A percentile compares a stretch with the other conserved stretches of the same genome.
These are phyloP conservation scores for Yarrowia bubula DNA, from an alignment of 805 yeast species.

Conservation along the genomic window DNA sequence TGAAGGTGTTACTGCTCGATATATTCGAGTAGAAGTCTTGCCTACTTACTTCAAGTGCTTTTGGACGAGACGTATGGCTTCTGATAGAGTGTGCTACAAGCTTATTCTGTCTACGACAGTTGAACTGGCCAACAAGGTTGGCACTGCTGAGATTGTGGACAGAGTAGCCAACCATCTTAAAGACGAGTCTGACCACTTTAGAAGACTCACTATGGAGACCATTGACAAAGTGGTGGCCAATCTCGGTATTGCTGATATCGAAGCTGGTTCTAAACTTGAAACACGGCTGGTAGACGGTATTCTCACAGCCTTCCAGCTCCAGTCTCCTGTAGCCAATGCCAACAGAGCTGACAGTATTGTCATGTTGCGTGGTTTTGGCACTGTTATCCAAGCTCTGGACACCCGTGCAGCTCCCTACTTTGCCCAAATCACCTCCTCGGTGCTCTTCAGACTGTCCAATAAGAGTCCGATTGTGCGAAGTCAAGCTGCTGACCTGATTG, in stretches of 20 bases:
- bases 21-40: constrained; percentile 51
- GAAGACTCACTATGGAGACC: constrained; percentile 76
- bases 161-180: constrained; percentile 58
- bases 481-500: constrained; percentile 77
- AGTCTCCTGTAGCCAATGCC: constrained; percentile 41
- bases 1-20: constrained; percentile 51
- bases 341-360: constrained; percentile 46
- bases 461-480: constrained; percentile 70
- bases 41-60: constrained; percentile 65
- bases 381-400: constrained; percentile 62
- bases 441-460: constrained; percentile 70
- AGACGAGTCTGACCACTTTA: constrained; percentile 77
- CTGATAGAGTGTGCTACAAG: constrained; percentile 48
- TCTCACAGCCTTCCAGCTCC: constrained; percentile 74
- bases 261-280: constrained; percentile 52
- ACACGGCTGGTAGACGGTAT: constrained; percentile 74
- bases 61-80: constrained; percentile 81
- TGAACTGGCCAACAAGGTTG: constrained; percentile 63
- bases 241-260: constrained; percentile 58
- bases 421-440: constrained; percentile 66
- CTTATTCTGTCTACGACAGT: constrained; percentile 72
- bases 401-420: constrained; percentile 66
- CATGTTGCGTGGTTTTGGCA: constrained; percentile 61
- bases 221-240: constrained; percentile 53
- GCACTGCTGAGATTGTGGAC: constrained; percentile 59